Base-by-base conservation (phyloP, 768 basidiomycete species). In the Hortiboletus campestris region DNA sequence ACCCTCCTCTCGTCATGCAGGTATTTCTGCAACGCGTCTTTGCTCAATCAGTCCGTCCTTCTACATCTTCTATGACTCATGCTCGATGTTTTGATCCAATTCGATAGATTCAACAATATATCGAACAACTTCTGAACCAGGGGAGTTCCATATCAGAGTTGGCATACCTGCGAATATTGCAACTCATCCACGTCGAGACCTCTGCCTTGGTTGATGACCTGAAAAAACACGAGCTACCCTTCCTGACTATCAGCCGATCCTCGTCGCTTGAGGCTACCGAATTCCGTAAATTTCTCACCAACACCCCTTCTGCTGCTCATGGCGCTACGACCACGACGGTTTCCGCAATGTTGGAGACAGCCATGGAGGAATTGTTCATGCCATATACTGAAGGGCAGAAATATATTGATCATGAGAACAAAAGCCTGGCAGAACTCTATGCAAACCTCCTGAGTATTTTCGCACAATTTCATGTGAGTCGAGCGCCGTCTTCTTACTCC, bases 11-110 rank as follows among this genome's bases (percentile, higher is more conserved):
- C 16, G 97, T 99, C 4, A 95, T 98, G 93, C 94, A 97, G 70
- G 95, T 98, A 16, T 98, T 99, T 72, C 70, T 99, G 40, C 97
- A 98, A 66, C 81, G 97, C 34, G 93, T 99, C 1, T 99, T 99
- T 73, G 96, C 95, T 2, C 97, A 98, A 78, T 92, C 94, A 45
- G 94, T 95, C 71, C 62, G 90, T 58, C 46, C 38, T 53, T 51
- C 5, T 40, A 13, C n/a, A 22, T 17, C n/a, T 22, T 25, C 51
- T 41, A 44, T 41, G 31, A 41, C 53, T 29, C n/a, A 25, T 53
- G 14, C 25, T 22, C 56, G 35, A 36, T 22, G 22, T 28, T 48
- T 53, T 59, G 8, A 69, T 38, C 6, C 19, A 43, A 25, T 34
- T 49, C 22, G 17, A 12, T 66, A 98, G 96, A 94, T 99, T 59